Base-by-base conservation (phyloP, 2,329 filamentous ascomycete species). In the Fonsecaea monophora region DNA sequence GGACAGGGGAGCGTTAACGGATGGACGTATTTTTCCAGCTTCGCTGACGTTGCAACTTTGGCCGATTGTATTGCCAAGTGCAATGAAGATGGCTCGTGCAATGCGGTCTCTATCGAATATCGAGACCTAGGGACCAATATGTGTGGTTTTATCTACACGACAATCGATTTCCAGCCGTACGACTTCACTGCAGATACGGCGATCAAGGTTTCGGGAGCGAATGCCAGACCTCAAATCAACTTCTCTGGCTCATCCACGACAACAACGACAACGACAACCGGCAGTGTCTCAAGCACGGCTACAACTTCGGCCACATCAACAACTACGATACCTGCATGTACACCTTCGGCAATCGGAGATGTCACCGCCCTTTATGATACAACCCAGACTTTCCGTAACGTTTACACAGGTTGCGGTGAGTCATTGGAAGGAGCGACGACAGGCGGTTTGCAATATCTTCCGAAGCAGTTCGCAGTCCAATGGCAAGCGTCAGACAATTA, bases 381-480 rank as follows among this genome's bases (percentile, higher is more conserved):
- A 10, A 61, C n/a, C 34, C 34, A 61, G 59, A 61, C 48, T 18
- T 61, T 61, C 45, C 59, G 59, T 45, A 54, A 61, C 35, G 25
- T 42, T 15, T 61, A 38, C 48, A 61, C 59, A 18, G 59, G 59
- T 2, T 61, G 59, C 8, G 59, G 59, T 35, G 34, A 40, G 35
- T 61, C 59, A n/a, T 15, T 61, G 12, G 59, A 61, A 53, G 59
- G 59, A 30, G 59, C 25, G 1, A 53, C 48, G 13, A 30, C n/a
- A 10, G 59, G 59, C 18, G 59, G 59, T 10, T 35, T 61, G 12
- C 15, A 21, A 9, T 53, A 38, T n/a, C 37, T 61, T 30, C 45
- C 59, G 45, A 61, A 40, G 25, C 45, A 61, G 48, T 61, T 61
- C 59, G 59, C 59, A 4, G 45, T 53, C 34, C 32, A n/a, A 15